Percentiles rank a stretch among this genome's conserved stretches.
Conservation (phyloP, 2,329 filamentous ascomycete genomes). For the Ophiostoma angusticollis region DNA sequence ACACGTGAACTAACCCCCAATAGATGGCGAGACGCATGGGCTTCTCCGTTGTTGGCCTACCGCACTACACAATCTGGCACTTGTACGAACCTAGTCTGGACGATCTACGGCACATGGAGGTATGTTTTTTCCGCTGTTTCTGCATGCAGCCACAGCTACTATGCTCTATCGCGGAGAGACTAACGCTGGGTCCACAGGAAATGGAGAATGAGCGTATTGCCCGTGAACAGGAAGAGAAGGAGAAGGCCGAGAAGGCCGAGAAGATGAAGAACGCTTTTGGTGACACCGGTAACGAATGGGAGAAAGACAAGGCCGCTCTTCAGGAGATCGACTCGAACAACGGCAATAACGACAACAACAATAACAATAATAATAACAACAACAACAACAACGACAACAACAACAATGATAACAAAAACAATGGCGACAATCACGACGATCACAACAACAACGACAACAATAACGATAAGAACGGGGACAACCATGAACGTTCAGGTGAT, state of each 20-base stretch:
- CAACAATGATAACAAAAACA: no score
- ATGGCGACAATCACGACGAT: no score
- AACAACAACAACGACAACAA: no score
- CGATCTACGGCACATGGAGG: slow-evolving; percentile 93
- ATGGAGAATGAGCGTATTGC: slow-evolving; percentile 81
- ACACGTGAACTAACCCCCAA: background rate
- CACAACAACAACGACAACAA: no score
- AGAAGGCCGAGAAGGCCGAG: slow-evolving; percentile 57
- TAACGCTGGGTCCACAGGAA: slow-evolving; percentile 56
- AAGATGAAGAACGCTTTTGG: slow-evolving; percentile 73
- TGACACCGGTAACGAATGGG: slow-evolving; percentile 68
- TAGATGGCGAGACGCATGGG: slow-evolving; percentile 97
- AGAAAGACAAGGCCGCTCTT: slow-evolving; percentile 75
- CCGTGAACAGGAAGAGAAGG: slow-evolving; percentile 67
- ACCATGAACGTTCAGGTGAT: no score
- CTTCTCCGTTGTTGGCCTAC: slow-evolving; percentile 87
- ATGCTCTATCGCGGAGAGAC: no score
- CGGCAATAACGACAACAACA: no score
- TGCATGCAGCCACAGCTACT: background rate
- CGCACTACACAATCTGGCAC: slow-evolving; percentile 99
- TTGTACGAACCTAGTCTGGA: slow-evolving; percentile 98
- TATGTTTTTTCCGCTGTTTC: slow-evolving; percentile 21
- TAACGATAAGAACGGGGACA: no score
- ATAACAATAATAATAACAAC: no score
- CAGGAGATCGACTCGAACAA: slow-evolving; percentile 54